Conservation (phyloP, 1,139 yeast genomes). For the Magnusiomyces tetraspermus region DNA sequence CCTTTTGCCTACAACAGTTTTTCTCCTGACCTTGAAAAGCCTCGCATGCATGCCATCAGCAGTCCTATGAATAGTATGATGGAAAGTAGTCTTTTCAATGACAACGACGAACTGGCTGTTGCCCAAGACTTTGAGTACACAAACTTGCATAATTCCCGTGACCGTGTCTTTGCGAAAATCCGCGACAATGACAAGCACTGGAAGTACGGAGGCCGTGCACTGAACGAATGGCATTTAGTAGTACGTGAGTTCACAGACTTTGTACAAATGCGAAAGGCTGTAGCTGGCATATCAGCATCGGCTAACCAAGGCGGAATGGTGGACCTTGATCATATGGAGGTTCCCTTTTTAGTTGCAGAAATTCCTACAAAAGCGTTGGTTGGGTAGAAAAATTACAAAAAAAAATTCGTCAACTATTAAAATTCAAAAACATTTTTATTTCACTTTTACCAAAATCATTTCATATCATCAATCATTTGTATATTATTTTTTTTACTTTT, state of each 20-base stretch:
- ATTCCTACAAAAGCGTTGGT: conserved; percentile 19
- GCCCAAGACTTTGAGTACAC: conserved; percentile 7
- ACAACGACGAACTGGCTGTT: not conserved
- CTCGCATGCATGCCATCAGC: not conserved
- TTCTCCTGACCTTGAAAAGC: too few species aligned
- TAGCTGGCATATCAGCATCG: too few species aligned
- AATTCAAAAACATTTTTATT: too few species aligned
- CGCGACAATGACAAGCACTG: conserved; percentile 26
- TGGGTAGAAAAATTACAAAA: not conserved
- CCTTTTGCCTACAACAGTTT: too few species aligned
- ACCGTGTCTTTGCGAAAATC: not conserved
- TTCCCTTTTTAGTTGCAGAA: conserved; percentile 41
- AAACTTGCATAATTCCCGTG: not conserved
- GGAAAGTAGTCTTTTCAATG: too few species aligned
- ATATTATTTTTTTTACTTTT: too few species aligned
- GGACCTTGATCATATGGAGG: conserved; percentile 28
- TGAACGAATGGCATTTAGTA: conserved; percentile 53
- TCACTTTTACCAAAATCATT: too few species aligned
- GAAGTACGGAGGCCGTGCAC: conserved; percentile 49
- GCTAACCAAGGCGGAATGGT: conserved; percentile 23
- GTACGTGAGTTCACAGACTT: conserved; percentile 54
- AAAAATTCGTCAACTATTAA: too few species aligned
- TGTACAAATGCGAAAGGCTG: conserved; percentile 31
- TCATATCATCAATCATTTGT: too few species aligned
- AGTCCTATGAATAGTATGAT: too few species aligned